phyloP scores from a whole-genome alignment of 495 filamentous ascomycete genomes.

The Staphylotrichum longicolle region DNA sequence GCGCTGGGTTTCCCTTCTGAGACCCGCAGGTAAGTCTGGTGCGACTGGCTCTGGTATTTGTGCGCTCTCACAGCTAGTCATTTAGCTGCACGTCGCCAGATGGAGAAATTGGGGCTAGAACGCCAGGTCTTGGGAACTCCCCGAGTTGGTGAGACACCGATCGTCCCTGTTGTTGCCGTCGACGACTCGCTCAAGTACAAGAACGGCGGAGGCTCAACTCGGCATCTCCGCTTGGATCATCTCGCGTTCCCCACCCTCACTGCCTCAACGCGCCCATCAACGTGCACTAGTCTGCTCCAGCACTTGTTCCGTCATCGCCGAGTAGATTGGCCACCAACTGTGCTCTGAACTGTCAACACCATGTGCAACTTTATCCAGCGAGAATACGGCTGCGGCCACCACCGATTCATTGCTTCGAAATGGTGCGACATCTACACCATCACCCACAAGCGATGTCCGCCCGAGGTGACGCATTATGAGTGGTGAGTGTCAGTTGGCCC shows the following conservation, averaged over 20 bases:
- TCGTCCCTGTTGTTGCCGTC: neutral
- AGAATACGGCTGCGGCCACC: conserved; percentile 30
- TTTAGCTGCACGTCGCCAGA: conserved; percentile 14
- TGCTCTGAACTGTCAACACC: neutral
- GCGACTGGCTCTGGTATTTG: neutral
- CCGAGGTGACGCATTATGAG: conserved; percentile 30
- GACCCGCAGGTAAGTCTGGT: neutral
- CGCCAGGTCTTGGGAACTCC: neutral
- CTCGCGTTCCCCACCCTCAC: neutral
- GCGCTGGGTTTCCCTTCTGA: conserved; percentile 1
- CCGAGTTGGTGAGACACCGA: neutral
- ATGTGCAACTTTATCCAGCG: conserved; percentile 26
- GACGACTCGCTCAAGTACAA: conserved; percentile 2
- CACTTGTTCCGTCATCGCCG: neutral
- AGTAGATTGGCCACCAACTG: too few species aligned
- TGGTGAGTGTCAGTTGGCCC: conserved; percentile 14
- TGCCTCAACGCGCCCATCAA: too few species aligned
- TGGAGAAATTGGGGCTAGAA: neutral
- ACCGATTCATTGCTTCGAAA: conserved; percentile 29
- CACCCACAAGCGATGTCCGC: conserved; percentile 27
- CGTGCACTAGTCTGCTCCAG: neutral
- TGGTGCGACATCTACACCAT: conserved; percentile 31
- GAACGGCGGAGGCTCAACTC: neutral
- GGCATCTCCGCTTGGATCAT: neutral
- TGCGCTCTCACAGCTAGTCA: neutral